Evolutionary conservation across 768 basidiomycete species (phyloP), one percentile per base, ranked within the genome.

Genomic region (Calocybe indica): DNA sequence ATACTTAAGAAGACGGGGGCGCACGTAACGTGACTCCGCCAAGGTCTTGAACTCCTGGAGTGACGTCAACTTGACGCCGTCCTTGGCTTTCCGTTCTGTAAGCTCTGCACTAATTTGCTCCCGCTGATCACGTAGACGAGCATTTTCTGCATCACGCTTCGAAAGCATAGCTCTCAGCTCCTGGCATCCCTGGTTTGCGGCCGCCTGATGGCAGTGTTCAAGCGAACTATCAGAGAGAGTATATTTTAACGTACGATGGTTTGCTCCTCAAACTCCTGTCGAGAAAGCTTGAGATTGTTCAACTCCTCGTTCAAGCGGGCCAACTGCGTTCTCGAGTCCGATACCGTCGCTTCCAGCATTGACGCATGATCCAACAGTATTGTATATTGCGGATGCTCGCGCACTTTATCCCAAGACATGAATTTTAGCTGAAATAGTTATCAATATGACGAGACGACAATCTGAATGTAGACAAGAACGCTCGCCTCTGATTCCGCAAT

Each of bases 121-220:
- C 6, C 88, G 79, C 52, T 81, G 74, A 44, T 85, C 84, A 14
- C 88, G 80, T 13, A 91, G 70, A 31, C 88, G 79, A 13, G 72
- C 62, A 54, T 78, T 79, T 45, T 91, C 88, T 2, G 69, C 65
- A 52, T 88, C 84, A 33, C 83, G 79, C 58, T 84, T 86, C 7
- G 69, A 67, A 34, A 86, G 62, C 60, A 79, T 72, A 1, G 62
- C 59, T 55, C 78, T 82, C 31, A 87, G 68, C 30, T 93, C 88
- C 53, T 84, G 76, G n/a, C 74, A 68, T 33, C 70, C 65, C 57
- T 78, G 72, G 29, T 71, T 73, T 7, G 75, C 71, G 42, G 61
- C 54, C 41, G 41, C 53, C 73, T 73, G 47, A 7, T 30, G 22
- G 45, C 43, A 37, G 22, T 51, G 47, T 52, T 40, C 10, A 28